Evolutionary conservation across 495 filamentous ascomycete species (phyloP), one percentile per base, ranked within the genome.

Genomic region (Extremus antarcticus): DNA sequence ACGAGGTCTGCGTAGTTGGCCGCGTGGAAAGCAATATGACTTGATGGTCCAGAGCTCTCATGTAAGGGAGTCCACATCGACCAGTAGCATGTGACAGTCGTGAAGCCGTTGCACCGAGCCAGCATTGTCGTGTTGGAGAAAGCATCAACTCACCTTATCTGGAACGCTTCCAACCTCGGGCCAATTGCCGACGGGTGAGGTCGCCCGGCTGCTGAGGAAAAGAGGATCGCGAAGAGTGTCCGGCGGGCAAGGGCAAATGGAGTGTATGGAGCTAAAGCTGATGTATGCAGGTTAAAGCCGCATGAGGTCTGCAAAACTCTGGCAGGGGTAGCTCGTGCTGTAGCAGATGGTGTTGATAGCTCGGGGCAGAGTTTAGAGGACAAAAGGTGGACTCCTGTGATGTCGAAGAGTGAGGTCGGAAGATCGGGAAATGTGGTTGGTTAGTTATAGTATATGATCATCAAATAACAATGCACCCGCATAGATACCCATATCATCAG

Each of bases 141-240:
- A 45, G n/a, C 41, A 45, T 45, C 41, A 3, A 45, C 41, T 45
- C 16, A 45, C 41, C 41, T 45, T 45, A 45, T 45, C 41, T 45
- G 41, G 19, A 45, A 35, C 29, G 13, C 29, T 13, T 45, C n/a
- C 15, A 21, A 45, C 41, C 41, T 45, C 41, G 41, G 41, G 41
- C 29, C 29, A 35, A 35, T 35, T 35, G 29, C 29, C 29, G 29
- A 35, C 41, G 41, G 41, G 41, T 45, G 41, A 45, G 41, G 41
- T 45, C 19, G 16, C 17, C 41, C 41, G 19, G 29, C 29, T 35
- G 29, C 13, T 35, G 29, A 13, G 13, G 29, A 35, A 35, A 35
- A 35, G 29, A 35, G 29, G 29, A 35, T 13, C 29, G 13, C n/a
- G n/a, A n/a, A n/a, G n/a, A n/a, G n/a, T n/a, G n/a, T n/a, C n/a